Percentiles rank a stretch among this genome's conserved stretches.
These are phyloP conservation scores for Dipteronia sinensis DNA, from an alignment of 345 rosid species.

Conservation along the genomic window DNA sequence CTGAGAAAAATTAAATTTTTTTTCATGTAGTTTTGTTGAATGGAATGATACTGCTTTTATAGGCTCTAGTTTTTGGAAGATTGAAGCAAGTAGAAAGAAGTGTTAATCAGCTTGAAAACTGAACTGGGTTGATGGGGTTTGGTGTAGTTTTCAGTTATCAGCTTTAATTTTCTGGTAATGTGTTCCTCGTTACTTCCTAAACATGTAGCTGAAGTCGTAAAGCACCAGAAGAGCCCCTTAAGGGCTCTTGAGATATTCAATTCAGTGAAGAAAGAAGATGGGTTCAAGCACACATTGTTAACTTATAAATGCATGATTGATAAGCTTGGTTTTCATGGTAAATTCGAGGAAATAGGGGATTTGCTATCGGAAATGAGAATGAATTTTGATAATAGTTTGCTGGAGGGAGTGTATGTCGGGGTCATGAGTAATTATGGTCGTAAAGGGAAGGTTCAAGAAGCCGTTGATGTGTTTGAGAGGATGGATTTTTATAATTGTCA, in stretches of 20 bases:
- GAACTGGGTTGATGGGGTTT: slow-evolving; percentile 20
- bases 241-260: slow-evolving; percentile 79
- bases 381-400: slow-evolving; percentile 49
- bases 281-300: slow-evolving; percentile 67
- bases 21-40: background rate
- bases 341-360: slow-evolving; percentile 77
- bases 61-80: slow-evolving; percentile 20
- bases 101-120: slow-evolving; percentile 10
- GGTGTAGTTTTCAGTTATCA: slow-evolving; percentile 6
- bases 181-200: slow-evolving; percentile 62
- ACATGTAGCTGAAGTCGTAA: slow-evolving; percentile 78
- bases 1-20: background rate
- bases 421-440: slow-evolving; percentile 74
- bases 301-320: slow-evolving; percentile 75
- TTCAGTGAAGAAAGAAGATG: slow-evolving; percentile 63
- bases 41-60: slow-evolving; percentile 10
- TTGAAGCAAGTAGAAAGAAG: slow-evolving; percentile 13
- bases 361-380: slow-evolving; percentile 54
- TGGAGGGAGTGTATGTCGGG: slow-evolving; percentile 77
- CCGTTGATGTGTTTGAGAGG: slow-evolving; percentile 85
- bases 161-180: slow-evolving; percentile 41
- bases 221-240: slow-evolving; percentile 65
- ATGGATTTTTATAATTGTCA: slow-evolving; percentile 82
- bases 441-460: slow-evolving; percentile 81
- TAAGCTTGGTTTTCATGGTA: slow-evolving; percentile 74